phyloP scores from a whole-genome alignment of 164 flowering plant genomes.

The Euptelea pleiosperma region DNA sequence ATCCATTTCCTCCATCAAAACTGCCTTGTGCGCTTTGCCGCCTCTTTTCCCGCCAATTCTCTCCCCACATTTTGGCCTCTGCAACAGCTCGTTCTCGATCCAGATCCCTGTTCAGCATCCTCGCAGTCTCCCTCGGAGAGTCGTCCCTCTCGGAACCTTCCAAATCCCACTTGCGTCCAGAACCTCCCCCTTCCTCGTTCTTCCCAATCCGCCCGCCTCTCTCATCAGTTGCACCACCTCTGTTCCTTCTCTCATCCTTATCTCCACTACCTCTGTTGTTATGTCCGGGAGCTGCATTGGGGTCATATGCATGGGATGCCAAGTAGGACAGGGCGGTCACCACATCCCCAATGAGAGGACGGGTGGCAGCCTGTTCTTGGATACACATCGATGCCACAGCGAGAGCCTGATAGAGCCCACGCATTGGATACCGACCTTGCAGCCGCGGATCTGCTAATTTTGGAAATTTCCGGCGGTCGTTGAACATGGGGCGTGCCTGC shows the following conservation, averaged over 20 bases:
- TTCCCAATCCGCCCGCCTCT: constrained; percentile 26
- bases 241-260: constrained; percentile 28
- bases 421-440: constrained; percentile 43
- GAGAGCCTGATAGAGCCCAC: constrained; percentile 55
- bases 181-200: constrained; percentile 59
- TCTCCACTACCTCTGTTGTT: constrained; percentile 13
- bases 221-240: constrained; percentile 25
- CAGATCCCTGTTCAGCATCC: constrained; percentile 46
- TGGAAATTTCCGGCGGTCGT: constrained; percentile 38
- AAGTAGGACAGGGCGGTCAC: constrained; percentile 54
- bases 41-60: constrained; percentile 77
- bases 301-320: constrained; percentile 36
- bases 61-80: constrained; percentile 98
- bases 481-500: constrained; percentile 52
- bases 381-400: constrained; percentile 56
- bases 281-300: constrained; percentile 16
- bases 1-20: constrained; percentile 44
- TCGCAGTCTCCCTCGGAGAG: constrained; percentile 68
- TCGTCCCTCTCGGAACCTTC: constrained; percentile 77
- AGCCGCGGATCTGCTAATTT: constrained; percentile 47
- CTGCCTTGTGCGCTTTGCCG: constrained; percentile 61
- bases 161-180: constrained; percentile 58
- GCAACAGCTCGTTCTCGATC: constrained; percentile 94
- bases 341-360: constrained; percentile 56
- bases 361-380: constrained; percentile 47